Evolutionary conservation across 108 stramenopile species (phyloP).

Genomic region (Pseudonitzschia delicatissima): DNA sequence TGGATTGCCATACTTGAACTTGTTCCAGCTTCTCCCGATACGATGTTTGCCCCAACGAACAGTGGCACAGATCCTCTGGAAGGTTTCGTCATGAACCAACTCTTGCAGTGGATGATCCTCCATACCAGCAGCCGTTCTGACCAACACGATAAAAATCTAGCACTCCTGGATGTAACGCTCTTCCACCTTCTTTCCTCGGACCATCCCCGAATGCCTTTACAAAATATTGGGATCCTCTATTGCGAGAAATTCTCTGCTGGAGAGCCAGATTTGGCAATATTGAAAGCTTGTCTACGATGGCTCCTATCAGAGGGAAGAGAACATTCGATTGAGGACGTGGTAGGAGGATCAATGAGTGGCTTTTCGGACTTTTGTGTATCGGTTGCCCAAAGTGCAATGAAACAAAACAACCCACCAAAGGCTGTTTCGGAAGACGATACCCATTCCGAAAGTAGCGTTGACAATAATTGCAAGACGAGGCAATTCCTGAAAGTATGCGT

Average conservation of each 20-base stretch:
- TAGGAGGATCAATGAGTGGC: slow-evolving; percentile 8
- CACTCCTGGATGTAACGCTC: slow-evolving; percentile 48
- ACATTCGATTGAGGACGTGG: neutral
- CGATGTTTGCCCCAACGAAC: slow-evolving; percentile 9
- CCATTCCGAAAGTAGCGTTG: neutral
- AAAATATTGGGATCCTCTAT: slow-evolving; percentile 48
- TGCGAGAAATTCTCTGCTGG: slow-evolving; percentile 64
- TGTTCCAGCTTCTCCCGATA: slow-evolving; percentile 1
- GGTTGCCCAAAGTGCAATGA: slow-evolving; percentile 31
- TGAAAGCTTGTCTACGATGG: slow-evolving; percentile 12
- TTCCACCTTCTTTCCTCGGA: slow-evolving; percentile 8
- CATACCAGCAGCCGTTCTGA: slow-evolving; percentile 48
- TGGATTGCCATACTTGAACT: slow-evolving; percentile 27
- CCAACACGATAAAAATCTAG: neutral
- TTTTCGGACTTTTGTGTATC: slow-evolving; percentile 57
- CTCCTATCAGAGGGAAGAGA: neutral
- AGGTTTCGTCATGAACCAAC: slow-evolving; percentile 64
- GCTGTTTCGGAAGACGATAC: neutral
- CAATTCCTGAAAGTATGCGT: slow-evolving; percentile 48
- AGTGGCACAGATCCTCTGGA: slow-evolving; percentile 27
- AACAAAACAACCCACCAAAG: neutral
- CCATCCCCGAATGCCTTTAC: slow-evolving; percentile 3
- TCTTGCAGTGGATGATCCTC: slow-evolving; percentile 69
- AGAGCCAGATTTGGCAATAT: slow-evolving; percentile 46
- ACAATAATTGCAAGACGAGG: neutral